A percentile compares a stretch with the other conserved stretches of the same genome.
Evolutionary conservation across 768 basidiomycete genomes (phyloP).

Genomic region (Boletus sp.): DNA sequence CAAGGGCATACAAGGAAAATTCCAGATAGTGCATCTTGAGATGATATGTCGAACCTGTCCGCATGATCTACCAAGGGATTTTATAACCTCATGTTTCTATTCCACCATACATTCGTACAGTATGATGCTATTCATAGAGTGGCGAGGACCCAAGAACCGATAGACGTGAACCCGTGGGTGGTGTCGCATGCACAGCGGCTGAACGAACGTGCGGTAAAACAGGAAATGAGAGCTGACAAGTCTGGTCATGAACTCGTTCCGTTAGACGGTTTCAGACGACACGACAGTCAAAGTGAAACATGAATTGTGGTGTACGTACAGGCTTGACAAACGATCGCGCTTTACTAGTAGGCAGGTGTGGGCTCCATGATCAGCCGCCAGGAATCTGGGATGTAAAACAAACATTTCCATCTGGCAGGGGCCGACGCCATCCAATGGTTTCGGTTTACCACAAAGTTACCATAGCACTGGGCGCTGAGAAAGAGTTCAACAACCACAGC

Average conservation of each 20-base stretch:
- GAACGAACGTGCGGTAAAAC: not conserved
- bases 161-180: not conserved
- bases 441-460: not conserved
- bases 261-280: constrained; percentile 5
- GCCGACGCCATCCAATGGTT: not conserved
- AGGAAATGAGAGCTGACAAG: not conserved
- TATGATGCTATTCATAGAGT: not conserved
- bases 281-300: constrained; percentile 3
- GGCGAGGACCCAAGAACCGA: not conserved
- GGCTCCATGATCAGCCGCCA: not conserved
- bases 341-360: not conserved
- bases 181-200: not conserved
- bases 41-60: not conserved
- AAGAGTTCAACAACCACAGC: not conserved
- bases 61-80: not conserved
- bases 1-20: not conserved
- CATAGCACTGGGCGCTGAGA: not conserved
- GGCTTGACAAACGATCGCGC: not conserved
- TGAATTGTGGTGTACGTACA: not conserved
- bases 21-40: constrained; percentile 5
- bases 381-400: not conserved
- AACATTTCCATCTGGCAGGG: not conserved
- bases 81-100: constrained; percentile 1
- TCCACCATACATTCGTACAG: not conserved
- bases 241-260: not conserved